These are phyloP conservation scores for Schizochytrium sp. DNA, from an alignment of 108 stramenopile genomes.

Conservation along the genomic window DNA sequence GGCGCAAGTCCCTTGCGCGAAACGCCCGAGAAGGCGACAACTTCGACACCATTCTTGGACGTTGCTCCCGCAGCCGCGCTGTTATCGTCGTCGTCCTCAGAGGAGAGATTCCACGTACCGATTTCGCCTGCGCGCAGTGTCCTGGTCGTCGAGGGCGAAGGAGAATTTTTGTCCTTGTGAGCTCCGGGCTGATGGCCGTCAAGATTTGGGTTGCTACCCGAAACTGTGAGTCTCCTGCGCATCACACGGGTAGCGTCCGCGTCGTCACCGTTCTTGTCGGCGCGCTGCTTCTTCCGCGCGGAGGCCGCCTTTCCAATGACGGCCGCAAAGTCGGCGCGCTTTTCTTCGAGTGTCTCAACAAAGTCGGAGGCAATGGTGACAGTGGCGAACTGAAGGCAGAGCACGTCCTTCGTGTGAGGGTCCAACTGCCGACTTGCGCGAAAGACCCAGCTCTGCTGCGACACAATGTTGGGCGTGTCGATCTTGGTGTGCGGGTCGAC, in stretches of 20 bases:
- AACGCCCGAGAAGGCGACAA: slow-evolving; percentile 85
- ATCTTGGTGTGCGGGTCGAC: slow-evolving; percentile 7
- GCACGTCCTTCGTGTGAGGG: neutral
- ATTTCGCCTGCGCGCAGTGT: neutral
- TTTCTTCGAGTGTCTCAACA: neutral
- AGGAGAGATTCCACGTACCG: neutral
- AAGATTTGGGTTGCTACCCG: neutral
- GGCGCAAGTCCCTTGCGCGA: slow-evolving; percentile 95
- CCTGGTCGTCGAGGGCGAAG: neutral
- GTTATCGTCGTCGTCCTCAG: neutral
- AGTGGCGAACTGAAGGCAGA: neutral
- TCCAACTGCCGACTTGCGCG: neutral
- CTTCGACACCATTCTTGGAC: slow-evolving; percentile 35
- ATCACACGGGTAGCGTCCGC: neutral
- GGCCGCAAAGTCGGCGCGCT: neutral
- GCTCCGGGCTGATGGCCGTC: slow-evolving; percentile 4
- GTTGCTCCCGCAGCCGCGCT: too few species aligned
- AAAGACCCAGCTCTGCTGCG: slow-evolving; percentile 10
- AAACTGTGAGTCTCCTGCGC: neutral
- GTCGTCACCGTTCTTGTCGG: neutral
- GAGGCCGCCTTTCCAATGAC: too few species aligned
- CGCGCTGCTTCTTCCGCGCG: neutral
- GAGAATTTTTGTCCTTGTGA: neutral
- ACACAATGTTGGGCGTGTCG: neutral
- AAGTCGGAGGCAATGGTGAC: neutral